A percentile compares a stretch with the other conserved stretches of the same genome.
Conservation (phyloP, 2,329 filamentous ascomycete species). For the Fusarium sororula region DNA sequence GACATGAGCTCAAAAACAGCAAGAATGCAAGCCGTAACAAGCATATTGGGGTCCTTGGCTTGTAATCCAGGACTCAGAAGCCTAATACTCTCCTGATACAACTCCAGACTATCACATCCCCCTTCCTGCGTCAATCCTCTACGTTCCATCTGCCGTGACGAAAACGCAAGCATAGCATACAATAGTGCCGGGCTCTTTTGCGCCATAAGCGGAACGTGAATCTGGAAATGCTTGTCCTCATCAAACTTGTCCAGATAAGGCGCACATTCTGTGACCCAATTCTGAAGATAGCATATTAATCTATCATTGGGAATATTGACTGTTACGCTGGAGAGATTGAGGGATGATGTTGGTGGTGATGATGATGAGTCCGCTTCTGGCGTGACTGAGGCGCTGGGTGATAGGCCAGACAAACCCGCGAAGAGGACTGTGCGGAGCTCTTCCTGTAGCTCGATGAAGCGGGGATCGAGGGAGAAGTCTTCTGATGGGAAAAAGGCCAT, state of each 20-base stretch:
- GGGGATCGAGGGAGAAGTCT: constrained; percentile 49
- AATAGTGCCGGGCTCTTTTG: constrained; percentile 55
- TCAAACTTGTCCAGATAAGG: constrained; percentile 65
- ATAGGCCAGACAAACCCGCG: constrained; percentile 42
- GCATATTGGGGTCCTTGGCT: constrained; percentile 54
- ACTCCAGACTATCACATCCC: constrained; percentile 58
- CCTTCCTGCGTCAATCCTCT: constrained; percentile 56
- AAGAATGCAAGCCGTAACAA: constrained; percentile 58
- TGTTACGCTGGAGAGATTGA: constrained; percentile 42
- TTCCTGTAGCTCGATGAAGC: constrained; percentile 56
- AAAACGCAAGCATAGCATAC: constrained; percentile 63
- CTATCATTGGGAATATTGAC: constrained; percentile 42
- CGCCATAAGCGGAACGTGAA: constrained; percentile 59
- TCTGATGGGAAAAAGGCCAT: constrained; percentile 41
- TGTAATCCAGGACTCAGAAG: constrained; percentile 53
- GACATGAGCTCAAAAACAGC: constrained; percentile 60
- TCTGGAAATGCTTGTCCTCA: constrained; percentile 59
- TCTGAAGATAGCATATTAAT: constrained; percentile 51
- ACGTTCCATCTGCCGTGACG: constrained; percentile 61
- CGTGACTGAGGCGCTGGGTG: constrained; percentile 42
- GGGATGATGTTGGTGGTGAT: constrained; percentile 22
- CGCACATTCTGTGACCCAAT: constrained; percentile 63
- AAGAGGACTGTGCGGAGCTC: constrained; percentile 55
- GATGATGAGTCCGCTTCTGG: constrained; percentile 33
- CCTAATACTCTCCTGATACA: constrained; percentile 63